A percentile compares a stretch with the other conserved stretches of the same genome.
Conservation (phyloP, 768 basidiomycete species). For the Tricholoma sp. region DNA sequence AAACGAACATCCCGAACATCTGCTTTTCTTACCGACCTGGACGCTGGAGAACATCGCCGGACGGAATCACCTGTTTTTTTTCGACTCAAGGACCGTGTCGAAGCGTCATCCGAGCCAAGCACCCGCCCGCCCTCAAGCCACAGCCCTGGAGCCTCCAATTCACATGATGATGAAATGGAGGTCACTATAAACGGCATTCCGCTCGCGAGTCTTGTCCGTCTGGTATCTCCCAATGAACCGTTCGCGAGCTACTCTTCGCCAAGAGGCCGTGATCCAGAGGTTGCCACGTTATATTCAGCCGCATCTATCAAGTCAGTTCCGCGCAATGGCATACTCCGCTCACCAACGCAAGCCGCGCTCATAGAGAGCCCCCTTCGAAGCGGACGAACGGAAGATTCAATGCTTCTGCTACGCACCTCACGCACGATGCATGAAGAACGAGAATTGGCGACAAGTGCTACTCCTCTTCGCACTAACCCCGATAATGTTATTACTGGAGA, state of each 20-base stretch:
- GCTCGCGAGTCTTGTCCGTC: conserved; percentile 61
- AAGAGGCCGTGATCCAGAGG: conserved; percentile 63
- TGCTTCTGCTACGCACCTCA: conserved; percentile 31
- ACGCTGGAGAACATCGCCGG: conserved; percentile 7
- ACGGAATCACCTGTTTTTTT: conserved; percentile 16
- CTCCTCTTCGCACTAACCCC: conserved; percentile 46
- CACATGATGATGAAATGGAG: conserved; percentile 25
- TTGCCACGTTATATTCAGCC: conserved; percentile 83
- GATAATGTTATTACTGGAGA: conserved; percentile 73
- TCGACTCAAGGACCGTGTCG: conserved; percentile 11
- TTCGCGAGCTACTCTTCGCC: conserved; percentile 39
- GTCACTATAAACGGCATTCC: conserved; percentile 57
- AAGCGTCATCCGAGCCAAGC: conserved; percentile 17
- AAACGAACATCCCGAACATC: conserved; percentile 34
- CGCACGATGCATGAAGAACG: conserved; percentile 59
- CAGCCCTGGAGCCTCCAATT: conserved; percentile 24
- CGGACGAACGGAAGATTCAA: conserved; percentile 32
- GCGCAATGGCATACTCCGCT: conserved; percentile 24
- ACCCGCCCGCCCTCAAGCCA: conserved; percentile 26
- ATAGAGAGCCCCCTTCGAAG: conserved; percentile 26
- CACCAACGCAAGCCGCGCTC: conserved; percentile 32
- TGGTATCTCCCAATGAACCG: conserved; percentile 63
- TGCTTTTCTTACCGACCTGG: conserved; percentile 9
- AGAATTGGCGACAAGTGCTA: conserved; percentile 80
- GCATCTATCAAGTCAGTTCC: conserved; percentile 74